These are phyloP conservation scores for Lactarius psammicola DNA, from an alignment of 768 basidiomycete species.

Conservation along the genomic window DNA sequence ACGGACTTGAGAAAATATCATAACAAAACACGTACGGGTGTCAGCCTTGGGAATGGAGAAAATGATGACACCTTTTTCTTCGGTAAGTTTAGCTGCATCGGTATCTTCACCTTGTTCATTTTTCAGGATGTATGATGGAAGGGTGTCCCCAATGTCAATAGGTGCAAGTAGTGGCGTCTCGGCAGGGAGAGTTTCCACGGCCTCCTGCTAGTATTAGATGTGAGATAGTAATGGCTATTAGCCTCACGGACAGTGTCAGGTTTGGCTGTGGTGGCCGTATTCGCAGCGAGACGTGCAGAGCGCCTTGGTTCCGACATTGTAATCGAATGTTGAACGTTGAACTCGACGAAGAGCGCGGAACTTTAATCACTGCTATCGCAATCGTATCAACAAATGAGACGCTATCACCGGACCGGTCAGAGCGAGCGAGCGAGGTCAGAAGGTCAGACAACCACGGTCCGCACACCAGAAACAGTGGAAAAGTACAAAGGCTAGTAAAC, in stretches of 20 bases:
- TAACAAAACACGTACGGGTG: conserved; percentile 58
- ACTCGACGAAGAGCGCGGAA: conserved; percentile 1
- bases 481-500: conserved; percentile 23
- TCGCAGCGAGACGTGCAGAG: conserved; percentile 29
- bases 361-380: conserved; percentile 18
- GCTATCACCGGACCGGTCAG: conserved; percentile 7
- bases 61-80: conserved; percentile 73
- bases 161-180: conserved; percentile 24
- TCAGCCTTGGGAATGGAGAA: conserved; percentile 86
- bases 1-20: conserved; percentile 3
- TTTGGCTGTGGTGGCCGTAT: background rate
- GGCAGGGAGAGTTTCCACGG: background rate
- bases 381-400: background rate
- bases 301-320: conserved; percentile 29
- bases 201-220: conserved; percentile 7
- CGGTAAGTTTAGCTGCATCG: conserved; percentile 59
- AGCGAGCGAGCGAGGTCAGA: background rate
- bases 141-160: conserved; percentile 69
- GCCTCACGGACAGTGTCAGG: conserved; percentile 7
- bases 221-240: background rate
- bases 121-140: conserved; percentile 74
- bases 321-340: background rate
- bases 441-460: background rate
- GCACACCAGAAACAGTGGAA: conserved; percentile 12
- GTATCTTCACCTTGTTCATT: conserved; percentile 84